phyloP scores from a whole-genome alignment of 306 rosid species.

The Dryas alaskensis region DNA sequence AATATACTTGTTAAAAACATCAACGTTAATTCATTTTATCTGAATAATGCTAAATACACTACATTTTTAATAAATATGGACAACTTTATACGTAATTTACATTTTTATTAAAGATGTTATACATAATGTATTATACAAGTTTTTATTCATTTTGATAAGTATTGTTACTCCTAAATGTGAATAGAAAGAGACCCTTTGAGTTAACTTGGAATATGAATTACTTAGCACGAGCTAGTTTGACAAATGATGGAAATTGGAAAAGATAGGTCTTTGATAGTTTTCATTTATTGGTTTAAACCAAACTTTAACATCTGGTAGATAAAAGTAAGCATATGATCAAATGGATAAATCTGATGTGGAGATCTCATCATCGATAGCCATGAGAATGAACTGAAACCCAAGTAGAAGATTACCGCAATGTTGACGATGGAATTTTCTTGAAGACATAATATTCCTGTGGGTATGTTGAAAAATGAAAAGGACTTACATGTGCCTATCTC shows the following conservation, averaged over 20 bases:
- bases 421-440: neutral
- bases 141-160: too few species aligned
- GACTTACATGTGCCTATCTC: neutral
- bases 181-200: neutral
- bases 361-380: neutral
- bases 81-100: too few species aligned
- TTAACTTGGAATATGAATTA: neutral
- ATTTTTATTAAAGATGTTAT: too few species aligned
- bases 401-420: neutral
- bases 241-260: neutral
- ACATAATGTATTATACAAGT: too few species aligned
- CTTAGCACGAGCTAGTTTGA: neutral
- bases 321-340: neutral
- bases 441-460: neutral
- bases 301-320: neutral
- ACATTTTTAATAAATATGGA: too few species aligned
- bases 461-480: neutral
- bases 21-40: too few species aligned
- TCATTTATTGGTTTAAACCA: neutral
- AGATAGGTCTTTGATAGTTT: neutral
- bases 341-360: conserved; percentile 35
- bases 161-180: neutral
- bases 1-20: too few species aligned
- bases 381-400: neutral
- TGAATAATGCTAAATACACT: too few species aligned